Evolutionary conservation across 371 early-diverging fungal species (phyloP).

Genomic region (Mucor lusitanicus): DNA sequence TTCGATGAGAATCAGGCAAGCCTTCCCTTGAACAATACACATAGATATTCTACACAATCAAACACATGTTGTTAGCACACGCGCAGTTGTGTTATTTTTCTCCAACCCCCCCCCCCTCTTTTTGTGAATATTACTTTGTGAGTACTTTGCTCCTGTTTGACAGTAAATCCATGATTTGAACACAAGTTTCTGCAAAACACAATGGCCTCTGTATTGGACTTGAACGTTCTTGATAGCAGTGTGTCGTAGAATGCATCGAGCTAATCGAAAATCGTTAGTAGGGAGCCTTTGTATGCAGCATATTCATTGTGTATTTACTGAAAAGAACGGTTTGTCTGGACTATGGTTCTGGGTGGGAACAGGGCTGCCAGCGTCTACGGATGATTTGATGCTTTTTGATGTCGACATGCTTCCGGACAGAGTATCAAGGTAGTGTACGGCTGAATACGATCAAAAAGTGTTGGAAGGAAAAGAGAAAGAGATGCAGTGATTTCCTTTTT

Average conservation of each 20-base stretch:
- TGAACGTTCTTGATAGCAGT: slow-evolving; percentile 33
- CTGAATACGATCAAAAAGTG: too few species aligned
- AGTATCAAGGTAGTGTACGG: neutral
- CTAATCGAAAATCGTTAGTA: slow-evolving; percentile 9
- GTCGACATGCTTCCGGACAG: slow-evolving; percentile 4
- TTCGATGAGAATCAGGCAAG: slow-evolving; percentile 60
- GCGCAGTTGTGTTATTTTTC: neutral
- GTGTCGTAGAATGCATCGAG: slow-evolving; percentile 41
- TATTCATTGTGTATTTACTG: slow-evolving; percentile 15
- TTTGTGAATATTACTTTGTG: slow-evolving; percentile 46
- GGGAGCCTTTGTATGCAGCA: neutral
- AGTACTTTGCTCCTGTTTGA: slow-evolving; percentile 69
- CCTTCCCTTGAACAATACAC: slow-evolving; percentile 69
- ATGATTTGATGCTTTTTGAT: slow-evolving; percentile 7
- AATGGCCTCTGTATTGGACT: slow-evolving; percentile 50
- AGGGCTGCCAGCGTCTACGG: slow-evolving; percentile 17
- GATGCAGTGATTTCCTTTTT: neutral
- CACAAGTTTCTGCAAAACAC: slow-evolving; percentile 58
- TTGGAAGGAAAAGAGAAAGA: neutral
- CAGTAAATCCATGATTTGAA: slow-evolving; percentile 63
- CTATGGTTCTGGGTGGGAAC: slow-evolving; percentile 25
- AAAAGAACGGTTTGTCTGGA: slow-evolving; percentile 27
- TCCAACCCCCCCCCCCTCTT: neutral
- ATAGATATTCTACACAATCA: slow-evolving; percentile 54
- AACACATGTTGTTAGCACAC: neutral